Evolutionary conservation across 2,329 filamentous ascomycete species (phyloP), one percentile per base, ranked within the genome.

Genomic region (Nigrograna mackinnonii): DNA sequence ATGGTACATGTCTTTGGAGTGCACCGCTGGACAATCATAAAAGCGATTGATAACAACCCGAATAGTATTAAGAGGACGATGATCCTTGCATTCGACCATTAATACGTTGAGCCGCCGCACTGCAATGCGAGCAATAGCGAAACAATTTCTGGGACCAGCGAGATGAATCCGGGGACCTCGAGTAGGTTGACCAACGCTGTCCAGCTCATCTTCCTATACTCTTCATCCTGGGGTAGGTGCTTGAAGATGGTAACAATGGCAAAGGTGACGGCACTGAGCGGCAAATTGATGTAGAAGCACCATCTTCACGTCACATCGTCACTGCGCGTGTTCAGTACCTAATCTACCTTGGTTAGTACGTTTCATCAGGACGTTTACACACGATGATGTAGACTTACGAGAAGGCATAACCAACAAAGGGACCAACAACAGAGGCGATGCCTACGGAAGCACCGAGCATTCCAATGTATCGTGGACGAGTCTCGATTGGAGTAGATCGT

Each of bases 101-200:
- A 49, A 38, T 73, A 83, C 4, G 70, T 30, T 1, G 64, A 57
- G 3, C 79, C 79, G 11, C 76, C 79, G 31, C 80, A 78, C 39
- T 68, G 70, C 42, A 80, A 69, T 2, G 71, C 77, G 60, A 82
- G 70, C 21, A 76, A 61, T 19, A 76, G 62, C 47, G 66, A 73
- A 22, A 72, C 39, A 33, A 68, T 50, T 11, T 60, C 58, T 4
- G 57, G 64, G 41, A 73, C 64, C 14, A 75, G 49, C 22, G 73
- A 51, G 19, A 63, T 53, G 0, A 63, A 62, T 2, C 76, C 76
- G 1, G 66, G 49, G 1, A 70, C 53, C 41, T 79, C 75, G 47
- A 79, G 66, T 30, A 75, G 67, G 2, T 62, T 47, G 7, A 72
- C 49, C 49, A 67, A 71, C 44, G 61, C 70, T 32, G 18, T 4